Base-by-base conservation (phyloP, 805 yeast genomes). In the Sporopachydermia lactativora region DNA sequence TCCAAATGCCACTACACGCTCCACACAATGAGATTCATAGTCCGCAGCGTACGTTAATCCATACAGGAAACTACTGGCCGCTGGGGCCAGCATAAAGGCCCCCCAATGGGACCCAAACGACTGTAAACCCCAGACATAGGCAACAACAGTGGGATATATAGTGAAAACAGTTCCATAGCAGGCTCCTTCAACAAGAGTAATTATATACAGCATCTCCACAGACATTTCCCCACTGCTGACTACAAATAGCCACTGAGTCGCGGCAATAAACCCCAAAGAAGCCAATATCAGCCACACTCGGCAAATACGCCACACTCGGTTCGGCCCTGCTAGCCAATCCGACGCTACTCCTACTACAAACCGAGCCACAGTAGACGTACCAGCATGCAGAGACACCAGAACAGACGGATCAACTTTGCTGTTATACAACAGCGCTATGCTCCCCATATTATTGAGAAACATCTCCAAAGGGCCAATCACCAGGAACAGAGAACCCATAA, bases 51-150 rank as follows among this genome's bases (percentile, higher is more conserved):
- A 86, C 8, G 77, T 47, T 39, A 81, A 51, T 4, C 94, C 88
- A 50, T 71, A 81, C 2, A 72, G 45, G 3, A 81, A 64, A 1
- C 89, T 66, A 1, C 95, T 95, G 2, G 83, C 47, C 0, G 96
- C 95, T 2, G 96, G 95, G 0, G 94, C 92, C 28, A 82, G 68
- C 71, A 85, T 79, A 55, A 85, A 82, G 17, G 81, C 64, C 2
- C 96, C 96, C 84, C 95, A 89, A 2, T 89, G 81, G 2, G 95
- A 81, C 0, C 96, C 97, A 58, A 89, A 75, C 24, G 82, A 70
- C 36, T 81, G 86, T 16, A 81, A 70, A 0, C 96, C 96, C 86
- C 95, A 92, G 2, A 82, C 73, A 3, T 78, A 66, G 1, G 94
- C 79, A 13, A 86, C 74, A 11, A 86, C 67, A 0, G 95, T 81